Percentiles rank a stretch among this genome's conserved stretches.
Evolutionary conservation across 139 green algal species (phyloP).

Genomic region (Chara braunii): DNA sequence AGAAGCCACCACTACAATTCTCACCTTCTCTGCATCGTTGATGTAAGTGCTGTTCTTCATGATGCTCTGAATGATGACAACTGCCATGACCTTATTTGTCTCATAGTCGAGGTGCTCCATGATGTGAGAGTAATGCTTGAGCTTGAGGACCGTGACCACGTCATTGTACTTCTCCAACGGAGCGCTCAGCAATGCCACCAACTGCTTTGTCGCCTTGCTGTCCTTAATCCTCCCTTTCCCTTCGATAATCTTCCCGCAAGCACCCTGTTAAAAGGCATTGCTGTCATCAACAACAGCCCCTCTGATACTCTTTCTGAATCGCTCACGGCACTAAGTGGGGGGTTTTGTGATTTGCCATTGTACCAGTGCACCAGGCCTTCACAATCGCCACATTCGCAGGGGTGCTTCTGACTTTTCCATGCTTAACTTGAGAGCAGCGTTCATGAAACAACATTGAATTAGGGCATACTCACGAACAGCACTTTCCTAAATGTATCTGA

Average conservation of each 20-base stretch:
- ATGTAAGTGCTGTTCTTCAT: constrained; percentile 48
- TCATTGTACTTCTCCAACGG: constrained; percentile 69
- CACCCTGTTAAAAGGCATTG: not conserved
- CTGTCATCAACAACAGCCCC: no score
- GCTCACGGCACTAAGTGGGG: no score
- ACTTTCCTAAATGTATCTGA: no score
- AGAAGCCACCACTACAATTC: no score
- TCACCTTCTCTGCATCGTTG: constrained; percentile 18
- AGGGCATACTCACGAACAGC: no score
- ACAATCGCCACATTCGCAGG: no score
- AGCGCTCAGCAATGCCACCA: constrained; percentile 69
- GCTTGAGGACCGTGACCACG: constrained; percentile 62
- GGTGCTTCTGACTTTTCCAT: no score
- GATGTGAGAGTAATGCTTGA: constrained; percentile 68
- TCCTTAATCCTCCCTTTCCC: constrained; percentile 20
- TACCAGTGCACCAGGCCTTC: no score
- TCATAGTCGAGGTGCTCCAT: constrained; percentile 65
- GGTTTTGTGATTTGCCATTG: no score
- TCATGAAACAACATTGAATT: no score
- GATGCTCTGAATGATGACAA: constrained; percentile 58
- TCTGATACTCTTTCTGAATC: no score
- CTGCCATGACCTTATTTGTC: constrained; percentile 69
- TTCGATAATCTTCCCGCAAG: constrained; percentile 24
- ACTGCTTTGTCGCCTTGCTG: constrained; percentile 57
- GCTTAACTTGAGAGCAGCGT: no score